phyloP scores from a whole-genome alignment of 768 basidiomycete genomes.

The Rhodocollybia butyracea region DNA sequence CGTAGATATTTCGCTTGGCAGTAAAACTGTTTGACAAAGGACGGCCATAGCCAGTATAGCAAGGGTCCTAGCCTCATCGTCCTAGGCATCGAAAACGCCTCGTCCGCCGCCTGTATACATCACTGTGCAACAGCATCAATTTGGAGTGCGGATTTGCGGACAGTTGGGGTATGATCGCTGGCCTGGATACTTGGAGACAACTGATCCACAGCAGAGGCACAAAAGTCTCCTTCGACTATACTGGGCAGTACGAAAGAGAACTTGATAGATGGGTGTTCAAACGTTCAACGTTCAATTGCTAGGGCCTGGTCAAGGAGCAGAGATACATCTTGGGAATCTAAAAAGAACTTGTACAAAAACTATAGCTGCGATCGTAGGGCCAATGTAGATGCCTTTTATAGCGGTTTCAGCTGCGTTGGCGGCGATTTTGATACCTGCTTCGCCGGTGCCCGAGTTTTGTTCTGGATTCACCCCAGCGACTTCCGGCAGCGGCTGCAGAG shows the following conservation, averaged over 20 bases:
- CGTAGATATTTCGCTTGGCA: not conserved
- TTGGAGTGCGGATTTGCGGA: constrained; percentile 51
- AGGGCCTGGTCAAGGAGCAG: constrained; percentile 76
- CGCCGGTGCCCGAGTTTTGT: constrained; percentile 26
- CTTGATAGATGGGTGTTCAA: constrained; percentile 64
- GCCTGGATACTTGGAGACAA: constrained; percentile 23
- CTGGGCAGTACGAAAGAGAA: constrained; percentile 65
- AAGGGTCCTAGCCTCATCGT: constrained; percentile 45
- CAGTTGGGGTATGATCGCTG: constrained; percentile 37
- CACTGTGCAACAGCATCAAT: constrained; percentile 55
- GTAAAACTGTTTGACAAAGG: constrained; percentile 60
- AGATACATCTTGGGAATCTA: constrained; percentile 83
- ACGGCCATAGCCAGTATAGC: constrained; percentile 64
- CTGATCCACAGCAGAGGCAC: constrained; percentile 74
- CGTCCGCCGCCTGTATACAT: constrained; percentile 64
- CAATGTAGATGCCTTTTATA: constrained; percentile 61
- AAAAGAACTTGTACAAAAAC: constrained; percentile 49
- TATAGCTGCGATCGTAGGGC: constrained; percentile 66
- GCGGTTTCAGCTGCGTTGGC: constrained; percentile 58
- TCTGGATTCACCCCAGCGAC: constrained; percentile 35
- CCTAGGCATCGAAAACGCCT: constrained; percentile 56
- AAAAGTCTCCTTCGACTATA: constrained; percentile 76
- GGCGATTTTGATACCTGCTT: constrained; percentile 55
- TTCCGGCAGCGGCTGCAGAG: constrained; percentile 71
- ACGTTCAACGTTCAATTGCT: too few relatives aligned